A percentile compares a stretch with the other conserved stretches of the same genome.
phyloP scores from a whole-genome alignment of 495 filamentous ascomycete genomes.

The Penicillium tannophilum region DNA sequence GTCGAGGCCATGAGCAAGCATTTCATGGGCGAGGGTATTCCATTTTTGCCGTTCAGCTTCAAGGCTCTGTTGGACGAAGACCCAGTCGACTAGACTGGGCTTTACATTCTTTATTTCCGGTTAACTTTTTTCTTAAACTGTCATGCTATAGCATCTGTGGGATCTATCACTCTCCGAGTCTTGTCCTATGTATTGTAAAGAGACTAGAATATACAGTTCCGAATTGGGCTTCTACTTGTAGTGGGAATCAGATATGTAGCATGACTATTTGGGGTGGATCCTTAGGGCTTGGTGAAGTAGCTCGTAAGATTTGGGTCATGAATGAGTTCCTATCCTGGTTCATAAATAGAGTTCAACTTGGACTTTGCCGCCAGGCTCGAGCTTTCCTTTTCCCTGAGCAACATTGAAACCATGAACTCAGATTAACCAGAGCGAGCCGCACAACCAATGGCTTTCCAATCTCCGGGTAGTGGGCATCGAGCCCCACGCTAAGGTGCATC shows the following conservation, averaged over 20 bases:
- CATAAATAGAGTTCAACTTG: too few species aligned
- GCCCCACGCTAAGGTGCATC: not conserved
- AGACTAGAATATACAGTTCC: conserved; percentile 1
- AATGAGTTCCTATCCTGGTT: not conserved
- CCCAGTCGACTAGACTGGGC: conserved; percentile 50
- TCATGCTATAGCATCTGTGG: not conserved
- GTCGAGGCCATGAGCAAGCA: conserved; percentile 99
- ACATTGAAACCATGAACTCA: too few species aligned
- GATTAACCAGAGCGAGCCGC: not conserved
- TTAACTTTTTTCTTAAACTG: conserved; percentile 9
- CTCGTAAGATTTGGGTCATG: not conserved
- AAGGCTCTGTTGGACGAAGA: conserved; percentile 85
- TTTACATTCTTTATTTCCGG: conserved; percentile 14
- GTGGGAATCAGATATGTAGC: not conserved
- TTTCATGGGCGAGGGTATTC: conserved; percentile 91
- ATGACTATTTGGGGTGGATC: not conserved
- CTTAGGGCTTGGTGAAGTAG: too few species aligned
- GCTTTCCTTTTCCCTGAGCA: too few species aligned
- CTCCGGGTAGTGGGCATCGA: not conserved
- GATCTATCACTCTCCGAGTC: not conserved
- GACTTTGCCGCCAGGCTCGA: too few species aligned
- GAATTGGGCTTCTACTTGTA: not conserved
- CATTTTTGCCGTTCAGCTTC: conserved; percentile 94
- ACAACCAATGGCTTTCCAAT: not conserved
- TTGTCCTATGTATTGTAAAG: conserved; percentile 1